Evolutionary conservation across 2,329 filamentous ascomycete genomes (phyloP).

Genomic region (Alternaria panax): DNA sequence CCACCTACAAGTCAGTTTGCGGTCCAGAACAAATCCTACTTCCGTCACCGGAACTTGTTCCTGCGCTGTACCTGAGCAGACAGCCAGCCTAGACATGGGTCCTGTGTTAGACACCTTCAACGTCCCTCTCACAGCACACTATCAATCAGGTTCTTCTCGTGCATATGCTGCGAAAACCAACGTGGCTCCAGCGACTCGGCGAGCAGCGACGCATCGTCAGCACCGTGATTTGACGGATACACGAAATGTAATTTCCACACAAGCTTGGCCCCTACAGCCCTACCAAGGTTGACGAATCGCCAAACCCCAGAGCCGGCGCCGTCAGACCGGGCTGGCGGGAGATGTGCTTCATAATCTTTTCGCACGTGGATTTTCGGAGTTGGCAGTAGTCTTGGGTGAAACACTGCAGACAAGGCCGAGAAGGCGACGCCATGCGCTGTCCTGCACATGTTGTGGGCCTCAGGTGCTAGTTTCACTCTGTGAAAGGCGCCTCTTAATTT

Average conservation of each 20-base stretch:
- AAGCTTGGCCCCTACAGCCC: constrained; percentile 20
- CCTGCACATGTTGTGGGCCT: constrained; percentile 15
- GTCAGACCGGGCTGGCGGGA: constrained; percentile 22
- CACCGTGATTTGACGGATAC: constrained; percentile 18
- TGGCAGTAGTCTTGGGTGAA: constrained; percentile 24
- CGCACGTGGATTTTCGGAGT: constrained; percentile 24
- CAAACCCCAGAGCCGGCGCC: constrained; percentile 16
- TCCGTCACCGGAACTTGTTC: constrained; percentile 17
- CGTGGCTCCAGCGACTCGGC: constrained; percentile 25
- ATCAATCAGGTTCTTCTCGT: constrained; percentile 16
- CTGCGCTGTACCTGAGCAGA: constrained; percentile 26
- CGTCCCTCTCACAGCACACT: constrained; percentile 1
- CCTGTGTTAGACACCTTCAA: constrained; percentile 17
- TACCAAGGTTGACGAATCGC: constrained; percentile 19
- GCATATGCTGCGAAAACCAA: constrained; percentile 21
- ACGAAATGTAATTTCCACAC: constrained; percentile 28
- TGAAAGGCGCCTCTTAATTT: constrained; percentile 18
- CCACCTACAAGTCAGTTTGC: constrained; percentile 9
- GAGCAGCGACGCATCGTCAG: constrained; percentile 12
- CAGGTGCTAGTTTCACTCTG: constrained; percentile 7
- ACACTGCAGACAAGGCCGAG: constrained; percentile 16
- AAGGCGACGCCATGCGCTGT: constrained; percentile 20
- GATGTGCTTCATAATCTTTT: constrained; percentile 18
- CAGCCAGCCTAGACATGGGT: constrained; percentile 19
- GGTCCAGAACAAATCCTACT: constrained; percentile 20